phyloP scores from a whole-genome alignment of 768 basidiomycete species.

The Mycena alexandri region DNA sequence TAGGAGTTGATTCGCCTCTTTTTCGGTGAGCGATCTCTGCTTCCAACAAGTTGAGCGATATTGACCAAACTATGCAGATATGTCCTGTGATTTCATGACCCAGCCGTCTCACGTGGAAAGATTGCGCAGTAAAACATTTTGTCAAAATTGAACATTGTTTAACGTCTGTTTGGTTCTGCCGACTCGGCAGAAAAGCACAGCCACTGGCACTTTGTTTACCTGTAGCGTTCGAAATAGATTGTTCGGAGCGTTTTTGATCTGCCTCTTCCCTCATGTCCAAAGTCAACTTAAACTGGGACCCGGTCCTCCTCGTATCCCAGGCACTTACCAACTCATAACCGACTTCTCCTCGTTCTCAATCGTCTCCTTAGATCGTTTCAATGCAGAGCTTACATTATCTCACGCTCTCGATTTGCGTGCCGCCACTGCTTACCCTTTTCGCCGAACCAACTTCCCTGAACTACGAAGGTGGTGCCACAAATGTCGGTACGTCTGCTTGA shows the following conservation, averaged over 20 bases:
- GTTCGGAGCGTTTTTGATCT: neutral
- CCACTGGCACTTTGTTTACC: too few species aligned
- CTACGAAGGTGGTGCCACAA: constrained; percentile 85
- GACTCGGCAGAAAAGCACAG: too few species aligned
- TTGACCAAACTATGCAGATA: neutral
- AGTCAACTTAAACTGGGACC: constrained; percentile 84
- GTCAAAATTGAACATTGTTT: too few species aligned
- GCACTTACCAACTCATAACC: constrained; percentile 47
- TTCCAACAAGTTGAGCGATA: neutral
- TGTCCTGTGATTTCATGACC: neutral
- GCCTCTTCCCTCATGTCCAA: constrained; percentile 21
- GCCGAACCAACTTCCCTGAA: constrained; percentile 78
- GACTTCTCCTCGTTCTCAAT: neutral
- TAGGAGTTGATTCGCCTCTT: constrained; percentile 69
- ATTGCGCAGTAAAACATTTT: too few species aligned
- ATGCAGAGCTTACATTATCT: constrained; percentile 96
- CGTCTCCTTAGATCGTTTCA: constrained; percentile 79
- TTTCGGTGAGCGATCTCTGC: constrained; percentile 57
- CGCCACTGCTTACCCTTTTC: constrained; percentile 81
- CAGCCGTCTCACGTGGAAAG: too few species aligned
- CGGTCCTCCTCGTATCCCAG: constrained; percentile 88
- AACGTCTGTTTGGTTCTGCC: too few species aligned
- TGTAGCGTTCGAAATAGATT: neutral
- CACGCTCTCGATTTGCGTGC: constrained; percentile 84
- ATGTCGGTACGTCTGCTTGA: constrained; percentile 67